These are phyloP conservation scores for Phytophthora melonis DNA, from an alignment of 352 stramenopile species.

Conservation along the genomic window DNA sequence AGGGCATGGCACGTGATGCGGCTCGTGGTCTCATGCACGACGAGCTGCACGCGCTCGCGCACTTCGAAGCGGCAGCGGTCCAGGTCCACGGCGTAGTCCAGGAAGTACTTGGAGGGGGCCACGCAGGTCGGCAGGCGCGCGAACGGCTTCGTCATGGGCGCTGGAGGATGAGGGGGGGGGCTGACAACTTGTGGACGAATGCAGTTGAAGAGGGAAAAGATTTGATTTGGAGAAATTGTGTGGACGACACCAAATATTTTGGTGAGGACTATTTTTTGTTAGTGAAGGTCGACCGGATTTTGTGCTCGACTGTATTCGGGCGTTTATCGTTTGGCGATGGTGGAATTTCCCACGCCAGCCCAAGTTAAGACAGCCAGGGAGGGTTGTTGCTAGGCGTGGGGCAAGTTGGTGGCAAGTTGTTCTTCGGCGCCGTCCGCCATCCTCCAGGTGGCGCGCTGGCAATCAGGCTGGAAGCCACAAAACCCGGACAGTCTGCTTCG, in stretches of 20 bases:
- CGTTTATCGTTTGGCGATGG: no score
- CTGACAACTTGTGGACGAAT: not conserved
- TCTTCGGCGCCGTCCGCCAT: constrained; percentile 12
- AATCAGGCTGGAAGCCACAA: constrained; percentile 24
- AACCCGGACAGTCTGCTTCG: constrained; percentile 8
- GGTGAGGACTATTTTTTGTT: not conserved
- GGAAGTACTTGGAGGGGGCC: constrained; percentile 71
- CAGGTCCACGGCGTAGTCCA: constrained; percentile 85
- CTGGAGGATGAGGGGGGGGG: not conserved
- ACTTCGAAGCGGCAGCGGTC: constrained; percentile 79
- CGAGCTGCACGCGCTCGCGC: constrained; percentile 65
- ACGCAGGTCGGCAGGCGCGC: constrained; percentile 71
- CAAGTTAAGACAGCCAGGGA: not conserved
- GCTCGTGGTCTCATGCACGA: constrained; percentile 66
- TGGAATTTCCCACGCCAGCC: no score
- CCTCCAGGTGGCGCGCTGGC: constrained; percentile 13
- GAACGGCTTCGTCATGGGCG: constrained; percentile 53
- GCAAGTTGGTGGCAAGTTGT: constrained; percentile 13
- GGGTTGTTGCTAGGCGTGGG: constrained; percentile 9
- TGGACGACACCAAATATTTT: not conserved
- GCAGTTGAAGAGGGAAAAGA: not conserved
- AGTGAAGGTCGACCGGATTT: not conserved
- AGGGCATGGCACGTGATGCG: constrained; percentile 94
- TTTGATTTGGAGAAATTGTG: not conserved
- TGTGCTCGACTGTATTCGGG: no score